Evolutionary conservation across 1,284 basidiomycete genomes (phyloP), one percentile per base, ranked within the genome.

Genomic region (Meira miltonrushii): DNA sequence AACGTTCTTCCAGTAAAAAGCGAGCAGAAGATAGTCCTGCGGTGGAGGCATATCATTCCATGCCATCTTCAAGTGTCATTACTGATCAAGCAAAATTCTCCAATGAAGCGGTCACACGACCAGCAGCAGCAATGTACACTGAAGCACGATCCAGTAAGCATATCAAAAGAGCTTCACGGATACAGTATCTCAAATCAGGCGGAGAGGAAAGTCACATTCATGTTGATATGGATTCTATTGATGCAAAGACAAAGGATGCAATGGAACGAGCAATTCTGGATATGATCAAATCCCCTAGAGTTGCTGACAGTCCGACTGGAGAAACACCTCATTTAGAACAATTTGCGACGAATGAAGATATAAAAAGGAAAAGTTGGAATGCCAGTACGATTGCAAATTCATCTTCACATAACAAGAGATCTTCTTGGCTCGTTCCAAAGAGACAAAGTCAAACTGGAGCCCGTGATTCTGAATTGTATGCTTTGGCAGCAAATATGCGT

Each of bases 351-450:
- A n/a, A 15, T 23, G 13, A 12, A 28, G 28, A 33, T 37, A 23
- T 9, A 11, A 58, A 44, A 41, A 37, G 50, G 37, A 17, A 41
- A 13, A 53, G 50, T 25, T 39, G 50, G 38, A 15, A 53, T 39
- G 6, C 15, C 7, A 53, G 7, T 53, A 39, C 50, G 23, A 33
- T 28, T 39, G 48, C 15, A 39, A 28, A 38, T 50, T n/a, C n/a
- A n/a, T n/a, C n/a, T n/a, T n/a, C 3, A 50, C 17, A 23, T 39
- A 12, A 19, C 23, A 21, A n/a, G 9, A 49, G 55, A 12, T 44
- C 54, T 13, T 50, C 55, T 1, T 54, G 51, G 19, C 33, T 54
- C 17, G 50, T 53, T n/a, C 44, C 60, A 19, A 48, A 48, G 12
- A 19, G 46, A 48, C n/a, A 48, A 25, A 48, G 46, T 25, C 13